Conservation (phyloP, 2,329 filamentous ascomycete species). For the Elsinoe batatas region DNA sequence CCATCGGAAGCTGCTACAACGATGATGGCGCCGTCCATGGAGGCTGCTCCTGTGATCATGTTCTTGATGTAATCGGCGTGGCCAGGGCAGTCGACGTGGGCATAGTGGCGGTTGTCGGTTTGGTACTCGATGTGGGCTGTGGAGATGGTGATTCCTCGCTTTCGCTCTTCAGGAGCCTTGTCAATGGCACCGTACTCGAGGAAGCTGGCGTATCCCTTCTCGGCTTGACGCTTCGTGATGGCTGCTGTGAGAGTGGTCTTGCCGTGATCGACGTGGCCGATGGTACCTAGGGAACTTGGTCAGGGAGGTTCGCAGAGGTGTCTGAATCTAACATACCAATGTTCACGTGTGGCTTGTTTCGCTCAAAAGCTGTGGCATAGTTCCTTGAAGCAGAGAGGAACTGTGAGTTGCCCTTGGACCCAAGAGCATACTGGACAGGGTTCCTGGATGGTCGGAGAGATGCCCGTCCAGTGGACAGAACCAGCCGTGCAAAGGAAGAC, state of each 20-base stretch:
- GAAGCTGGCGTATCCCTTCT: constrained; percentile 88
- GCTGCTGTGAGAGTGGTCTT: constrained; percentile 96
- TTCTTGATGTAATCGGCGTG: constrained; percentile 99
- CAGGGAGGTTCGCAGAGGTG: neutral
- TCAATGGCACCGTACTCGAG: constrained; percentile 97
- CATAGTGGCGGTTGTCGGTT: constrained; percentile 90
- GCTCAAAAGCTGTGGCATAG: constrained; percentile 62
- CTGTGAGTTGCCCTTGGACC: constrained; percentile 52
- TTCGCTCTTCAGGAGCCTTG: constrained; percentile 97
- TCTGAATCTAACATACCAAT: constrained; percentile 54
- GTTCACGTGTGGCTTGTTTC: constrained; percentile 95
- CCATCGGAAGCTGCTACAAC: constrained; percentile 97
- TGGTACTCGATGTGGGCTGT: constrained; percentile 98
- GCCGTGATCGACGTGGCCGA: constrained; percentile 80
- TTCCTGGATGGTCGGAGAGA: constrained; percentile 62
- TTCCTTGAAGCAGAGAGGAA: constrained; percentile 50
- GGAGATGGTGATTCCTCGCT: constrained; percentile 99
- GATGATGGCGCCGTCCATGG: constrained; percentile 98
- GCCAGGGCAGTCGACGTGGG: constrained; percentile 98
- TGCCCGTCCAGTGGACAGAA: constrained; percentile 71
- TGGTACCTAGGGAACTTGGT: constrained; percentile 55
- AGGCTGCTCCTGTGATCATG: constrained; percentile 99
- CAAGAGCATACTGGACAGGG: constrained; percentile 63
- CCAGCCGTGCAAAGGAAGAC: constrained; percentile 45
- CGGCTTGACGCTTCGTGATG: constrained; percentile 95